phyloP scores from a whole-genome alignment of 768 basidiomycete species.

The Lactifluus piperatus region DNA sequence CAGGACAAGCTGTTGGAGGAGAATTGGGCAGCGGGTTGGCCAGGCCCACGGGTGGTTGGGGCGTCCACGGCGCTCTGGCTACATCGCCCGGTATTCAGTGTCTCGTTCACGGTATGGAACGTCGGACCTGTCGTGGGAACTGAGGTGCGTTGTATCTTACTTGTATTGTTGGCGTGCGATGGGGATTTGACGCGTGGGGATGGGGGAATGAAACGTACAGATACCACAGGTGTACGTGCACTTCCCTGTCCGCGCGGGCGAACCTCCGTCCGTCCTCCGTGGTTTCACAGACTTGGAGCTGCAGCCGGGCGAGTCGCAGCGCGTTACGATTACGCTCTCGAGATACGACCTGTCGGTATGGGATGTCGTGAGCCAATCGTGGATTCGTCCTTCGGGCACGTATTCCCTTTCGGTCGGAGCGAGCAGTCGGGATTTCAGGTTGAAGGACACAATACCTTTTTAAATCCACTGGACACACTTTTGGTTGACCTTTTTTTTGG shows the following conservation, averaged over 20 bases:
- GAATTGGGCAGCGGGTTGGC: slow-evolving; percentile 52
- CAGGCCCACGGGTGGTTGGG: slow-evolving; percentile 46
- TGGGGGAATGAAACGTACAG: slow-evolving; percentile 27
- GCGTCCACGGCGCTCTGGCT: slow-evolving; percentile 61
- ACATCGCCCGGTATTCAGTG: slow-evolving; percentile 53
- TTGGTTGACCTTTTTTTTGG: neutral
- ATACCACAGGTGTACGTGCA: slow-evolving; percentile 71
- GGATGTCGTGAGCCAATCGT: slow-evolving; percentile 30
- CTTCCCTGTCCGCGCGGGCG: slow-evolving; percentile 50
- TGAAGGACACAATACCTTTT: slow-evolving; percentile 1
- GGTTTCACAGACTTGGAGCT: slow-evolving; percentile 23
- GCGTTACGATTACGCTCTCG: slow-evolving; percentile 19
- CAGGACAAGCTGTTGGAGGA: slow-evolving; percentile 33
- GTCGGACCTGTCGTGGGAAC: slow-evolving; percentile 52
- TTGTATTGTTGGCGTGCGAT: no score
- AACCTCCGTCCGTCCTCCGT: slow-evolving; percentile 58
- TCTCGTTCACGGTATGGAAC: slow-evolving; percentile 61
- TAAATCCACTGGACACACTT: no score
- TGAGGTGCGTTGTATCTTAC: slow-evolving; percentile 39
- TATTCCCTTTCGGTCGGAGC: slow-evolving; percentile 28
- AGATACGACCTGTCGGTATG: slow-evolving; percentile 25
- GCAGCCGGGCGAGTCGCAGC: slow-evolving; percentile 19
- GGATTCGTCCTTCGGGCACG: slow-evolving; percentile 27
- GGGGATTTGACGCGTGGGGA: neutral
- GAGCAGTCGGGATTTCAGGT: slow-evolving; percentile 17